Evolutionary conservation across 1,284 basidiomycete genomes (phyloP), one percentile per base, ranked within the genome.

Genomic region (Apiotrichum siamense): DNA sequence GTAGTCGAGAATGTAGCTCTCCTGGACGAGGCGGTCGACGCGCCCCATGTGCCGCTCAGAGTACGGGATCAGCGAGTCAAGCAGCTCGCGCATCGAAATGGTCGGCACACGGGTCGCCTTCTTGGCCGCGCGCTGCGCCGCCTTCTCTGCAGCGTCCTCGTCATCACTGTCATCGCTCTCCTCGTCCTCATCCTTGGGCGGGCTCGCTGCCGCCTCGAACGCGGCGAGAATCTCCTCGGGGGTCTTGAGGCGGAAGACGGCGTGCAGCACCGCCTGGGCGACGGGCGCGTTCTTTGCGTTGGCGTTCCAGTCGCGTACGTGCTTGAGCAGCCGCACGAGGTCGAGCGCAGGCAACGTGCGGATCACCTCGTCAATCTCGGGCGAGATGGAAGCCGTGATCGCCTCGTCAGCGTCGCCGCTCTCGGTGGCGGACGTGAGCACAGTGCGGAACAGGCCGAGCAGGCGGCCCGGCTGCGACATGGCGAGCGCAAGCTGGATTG

Each of bases 381-480:
- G 54, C 51, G 81, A 79, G 7, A 88, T 87, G 1, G 86, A 87
- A 44, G 84, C 45, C 4, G 32, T 35, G 13, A 18, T 24, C 7
- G 44, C 44, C 35, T 56, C 44, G 35, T 38, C 44, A 37, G 21
- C 26, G 37, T 41, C 27, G 48, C 35, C n/a, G 4, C 10, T 10
- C 7, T 6, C 27, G 29, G 18, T 25, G n/a, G 25, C 25, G 36
- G 45, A 4, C 39, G 42, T n/a, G 47, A 43, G 62, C 32, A 93
- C 77, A 20, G 81, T 79, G 56, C 79, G 81, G 77, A 99, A 96
- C 24, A 99, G 78, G 3, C 79, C 77, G 43, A 91, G 77, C 17
- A 99, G 78, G 18, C 93, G 83, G 24, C 90, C 88, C 13, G 96
- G 94, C 65, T 98, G 94, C 49, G 86, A 81, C 84, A 97, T 91